A percentile compares a stretch with the other conserved stretches of the same genome.
phyloP scores from a whole-genome alignment of 2,329 filamentous ascomycete genomes.

The Hirsutella minnesotensis region DNA sequence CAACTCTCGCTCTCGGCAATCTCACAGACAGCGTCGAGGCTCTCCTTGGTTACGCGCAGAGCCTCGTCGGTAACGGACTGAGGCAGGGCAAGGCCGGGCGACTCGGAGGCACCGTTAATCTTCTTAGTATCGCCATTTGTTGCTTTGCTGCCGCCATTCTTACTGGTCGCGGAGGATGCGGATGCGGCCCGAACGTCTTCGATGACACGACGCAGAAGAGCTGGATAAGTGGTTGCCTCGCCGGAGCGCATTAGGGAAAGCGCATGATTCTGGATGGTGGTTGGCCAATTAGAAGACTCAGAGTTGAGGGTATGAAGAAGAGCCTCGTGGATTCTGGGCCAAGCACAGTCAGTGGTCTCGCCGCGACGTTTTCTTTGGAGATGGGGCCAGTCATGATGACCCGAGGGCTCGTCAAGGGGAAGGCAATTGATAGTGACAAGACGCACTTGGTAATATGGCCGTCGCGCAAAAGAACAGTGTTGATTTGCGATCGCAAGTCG shows the following conservation, averaged over 20 bases:
- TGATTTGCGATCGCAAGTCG: constrained; percentile 51
- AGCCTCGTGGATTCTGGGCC: constrained; percentile 47
- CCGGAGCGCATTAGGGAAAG: constrained; percentile 47
- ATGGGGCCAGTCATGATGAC: neutral
- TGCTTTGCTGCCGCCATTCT: constrained; percentile 20
- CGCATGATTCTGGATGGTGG: constrained; percentile 46
- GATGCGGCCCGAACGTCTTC: constrained; percentile 47
- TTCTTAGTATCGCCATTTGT: constrained; percentile 19
- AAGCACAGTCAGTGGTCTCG: neutral
- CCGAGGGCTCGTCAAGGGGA: constrained; percentile 1
- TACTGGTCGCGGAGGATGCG: constrained; percentile 15
- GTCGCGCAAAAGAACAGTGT: constrained; percentile 43
- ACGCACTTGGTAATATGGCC: constrained; percentile 47
- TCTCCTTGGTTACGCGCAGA: constrained; percentile 45
- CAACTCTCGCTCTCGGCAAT: constrained; percentile 16
- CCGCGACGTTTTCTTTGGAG: neutral
- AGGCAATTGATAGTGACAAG: neutral
- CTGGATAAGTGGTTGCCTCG: constrained; percentile 47
- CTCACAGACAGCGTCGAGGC: constrained; percentile 38
- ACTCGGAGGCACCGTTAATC: constrained; percentile 12
- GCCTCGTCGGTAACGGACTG: constrained; percentile 49
- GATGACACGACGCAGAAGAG: constrained; percentile 47
- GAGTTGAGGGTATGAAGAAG: constrained; percentile 51
- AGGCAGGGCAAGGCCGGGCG: constrained; percentile 39
- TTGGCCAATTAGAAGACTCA: constrained; percentile 50